Conservation (phyloP, 139 green algal species). For the Micractinium conductrix region DNA sequence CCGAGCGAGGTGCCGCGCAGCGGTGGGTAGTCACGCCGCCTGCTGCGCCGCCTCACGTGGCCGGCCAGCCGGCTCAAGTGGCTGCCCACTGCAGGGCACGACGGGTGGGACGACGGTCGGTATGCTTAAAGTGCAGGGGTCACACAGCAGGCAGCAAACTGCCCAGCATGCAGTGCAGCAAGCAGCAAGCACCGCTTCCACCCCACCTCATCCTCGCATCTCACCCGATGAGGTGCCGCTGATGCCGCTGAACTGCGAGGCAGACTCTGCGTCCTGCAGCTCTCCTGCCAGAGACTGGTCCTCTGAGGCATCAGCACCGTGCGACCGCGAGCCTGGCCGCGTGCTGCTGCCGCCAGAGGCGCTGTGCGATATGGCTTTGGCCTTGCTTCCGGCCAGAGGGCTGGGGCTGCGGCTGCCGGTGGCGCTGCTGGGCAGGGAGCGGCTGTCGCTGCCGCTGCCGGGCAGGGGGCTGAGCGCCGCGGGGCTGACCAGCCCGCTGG, state of each 20-base stretch:
- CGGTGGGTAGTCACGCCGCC: slow-evolving; percentile 19
- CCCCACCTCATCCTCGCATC: background rate
- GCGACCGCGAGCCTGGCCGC: too few relatives aligned
- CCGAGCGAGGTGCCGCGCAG: slow-evolving; percentile 43
- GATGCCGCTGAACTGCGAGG: slow-evolving; percentile 2
- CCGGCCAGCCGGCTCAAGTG: slow-evolving; percentile 12
- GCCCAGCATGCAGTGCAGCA: too few relatives aligned
- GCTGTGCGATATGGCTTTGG: too few relatives aligned
- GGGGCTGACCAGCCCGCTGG: background rate
- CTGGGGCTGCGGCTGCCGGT: background rate
- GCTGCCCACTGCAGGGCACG: slow-evolving; percentile 8
- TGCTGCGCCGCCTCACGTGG: slow-evolving; percentile 8
- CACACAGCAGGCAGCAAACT: too few relatives aligned
- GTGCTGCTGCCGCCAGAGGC: background rate
- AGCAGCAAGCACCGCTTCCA: too few relatives aligned
- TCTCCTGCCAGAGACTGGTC: background rate
- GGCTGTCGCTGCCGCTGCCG: background rate
- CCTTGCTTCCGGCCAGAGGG: background rate
- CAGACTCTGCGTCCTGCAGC: background rate
- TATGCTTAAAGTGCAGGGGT: too few relatives aligned
- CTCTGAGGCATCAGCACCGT: too few relatives aligned
- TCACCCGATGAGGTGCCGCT: slow-evolving; percentile 7
- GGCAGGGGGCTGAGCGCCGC: background rate
- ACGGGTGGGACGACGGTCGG: background rate
- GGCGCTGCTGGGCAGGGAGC: background rate